Percentiles rank a stretch among this genome's conserved stretches.
These are phyloP conservation scores for Fraxinus xanthoxyloides DNA, from an alignment of 305 asterid genomes.

Conservation along the genomic window DNA sequence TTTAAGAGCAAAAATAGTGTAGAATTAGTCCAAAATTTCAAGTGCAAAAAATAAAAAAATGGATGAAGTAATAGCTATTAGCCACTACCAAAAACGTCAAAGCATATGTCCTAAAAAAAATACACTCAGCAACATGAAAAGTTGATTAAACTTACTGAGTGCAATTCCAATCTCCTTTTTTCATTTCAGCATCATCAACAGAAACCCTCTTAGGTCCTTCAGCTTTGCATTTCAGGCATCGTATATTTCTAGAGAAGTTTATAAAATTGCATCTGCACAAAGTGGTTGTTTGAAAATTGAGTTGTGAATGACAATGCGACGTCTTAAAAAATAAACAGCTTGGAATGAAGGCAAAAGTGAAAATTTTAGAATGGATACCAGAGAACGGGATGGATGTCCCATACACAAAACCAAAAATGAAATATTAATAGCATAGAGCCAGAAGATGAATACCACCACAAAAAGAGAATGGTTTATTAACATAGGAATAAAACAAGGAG, in stretches of 20 bases:
- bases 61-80: not conserved
- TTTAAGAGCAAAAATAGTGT: not conserved
- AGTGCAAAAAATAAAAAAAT: not conserved
- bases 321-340: not conserved
- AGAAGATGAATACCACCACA: not conserved
- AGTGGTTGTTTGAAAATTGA: conserved; percentile 13
- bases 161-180: conserved; percentile 88
- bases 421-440: not conserved
- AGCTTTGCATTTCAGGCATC: conserved; percentile 56
- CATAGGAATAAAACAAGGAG: not conserved
- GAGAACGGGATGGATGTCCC: not conserved
- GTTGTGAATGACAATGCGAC: conserved; percentile 8
- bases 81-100: not conserved
- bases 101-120: conserved; percentile 6
- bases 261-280: conserved; percentile 75
- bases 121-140: conserved; percentile 10
- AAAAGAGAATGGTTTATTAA: not conserved
- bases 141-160: conserved; percentile 48
- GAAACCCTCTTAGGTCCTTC: conserved; percentile 37
- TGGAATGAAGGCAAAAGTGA: not conserved
- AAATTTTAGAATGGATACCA: not conserved
- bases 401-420: not conserved
- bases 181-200: conserved; percentile 37
- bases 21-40: not conserved
- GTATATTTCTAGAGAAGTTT: conserved; percentile 63